phyloP scores from a whole-genome alignment of 495 filamentous ascomycete genomes.

The Glonium stellatum region DNA sequence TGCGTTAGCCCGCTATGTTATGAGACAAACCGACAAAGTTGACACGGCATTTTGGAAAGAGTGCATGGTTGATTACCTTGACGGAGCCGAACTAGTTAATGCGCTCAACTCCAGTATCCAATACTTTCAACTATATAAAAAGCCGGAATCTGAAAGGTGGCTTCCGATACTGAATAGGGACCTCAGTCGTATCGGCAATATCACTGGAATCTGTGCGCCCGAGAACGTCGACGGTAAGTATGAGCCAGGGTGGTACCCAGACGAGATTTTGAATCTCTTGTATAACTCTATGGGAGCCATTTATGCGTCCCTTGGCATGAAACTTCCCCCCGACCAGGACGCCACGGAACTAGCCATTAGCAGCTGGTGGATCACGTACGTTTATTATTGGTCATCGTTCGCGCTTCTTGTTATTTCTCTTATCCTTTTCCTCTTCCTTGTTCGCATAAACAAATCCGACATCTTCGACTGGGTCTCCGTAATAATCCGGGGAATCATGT shows the following conservation, averaged over 20 bases:
- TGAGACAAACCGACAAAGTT: conserved; percentile 16
- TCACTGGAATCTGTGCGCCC: conserved; percentile 19
- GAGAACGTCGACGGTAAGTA: conserved; percentile 3
- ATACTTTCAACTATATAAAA: conserved; percentile 20
- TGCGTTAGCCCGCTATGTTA: conserved; percentile 23
- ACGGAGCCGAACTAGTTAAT: conserved; percentile 14
- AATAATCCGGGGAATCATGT: conserved; percentile 9
- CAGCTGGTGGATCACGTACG: conserved; percentile 20
- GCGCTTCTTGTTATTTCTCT: conserved; percentile 17
- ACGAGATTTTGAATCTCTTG: not conserved
- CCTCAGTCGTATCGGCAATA: conserved; percentile 10
- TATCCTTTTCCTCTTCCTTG: conserved; percentile 25
- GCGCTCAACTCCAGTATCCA: conserved; percentile 10
- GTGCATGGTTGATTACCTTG: conserved; percentile 15
- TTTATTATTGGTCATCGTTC: conserved; percentile 25
- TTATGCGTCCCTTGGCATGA: conserved; percentile 18
- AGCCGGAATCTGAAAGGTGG: conserved; percentile 9
- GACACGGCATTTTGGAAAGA: conserved; percentile 10
- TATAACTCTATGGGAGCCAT: conserved; percentile 15
- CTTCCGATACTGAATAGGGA: not conserved
- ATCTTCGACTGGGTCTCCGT: conserved; percentile 26
- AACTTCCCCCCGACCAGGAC: conserved; percentile 13
- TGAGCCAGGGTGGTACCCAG: conserved; percentile 5
- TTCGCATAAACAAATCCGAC: conserved; percentile 23
- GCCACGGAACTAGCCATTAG: conserved; percentile 10